phyloP scores from a whole-genome alignment of 352 stramenopile genomes.

The Globisporangium nunn region DNA sequence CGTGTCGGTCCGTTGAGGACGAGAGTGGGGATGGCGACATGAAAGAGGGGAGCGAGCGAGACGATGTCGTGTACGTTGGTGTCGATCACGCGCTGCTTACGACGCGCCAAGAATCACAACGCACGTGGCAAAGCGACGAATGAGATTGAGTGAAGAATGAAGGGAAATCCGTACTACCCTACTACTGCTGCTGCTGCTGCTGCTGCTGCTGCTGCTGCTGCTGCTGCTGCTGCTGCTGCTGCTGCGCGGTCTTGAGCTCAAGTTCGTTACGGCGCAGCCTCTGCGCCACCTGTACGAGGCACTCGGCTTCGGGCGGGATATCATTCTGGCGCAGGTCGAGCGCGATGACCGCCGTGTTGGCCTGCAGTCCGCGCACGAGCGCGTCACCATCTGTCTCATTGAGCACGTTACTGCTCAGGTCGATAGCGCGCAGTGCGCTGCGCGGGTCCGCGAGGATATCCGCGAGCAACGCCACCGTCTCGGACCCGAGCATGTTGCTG shows the following conservation, averaged over 20 bases:
- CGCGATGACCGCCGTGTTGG: conserved; percentile 52
- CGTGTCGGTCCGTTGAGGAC: background rate
- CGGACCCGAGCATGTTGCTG: conserved; percentile 71
- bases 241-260: conserved; percentile 26
- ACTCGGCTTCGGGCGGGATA: conserved; percentile 49
- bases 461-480: conserved; percentile 61
- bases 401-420: conserved; percentile 81
- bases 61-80: conserved; percentile 43
- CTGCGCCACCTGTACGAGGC: conserved; percentile 58
- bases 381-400: conserved; percentile 48
- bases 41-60: background rate
- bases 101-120: conserved; percentile 19
- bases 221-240: conserved; percentile 6
- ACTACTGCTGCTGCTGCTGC: conserved; percentile 6
- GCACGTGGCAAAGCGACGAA: background rate
- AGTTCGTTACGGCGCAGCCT: conserved; percentile 73
- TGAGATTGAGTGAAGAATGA: background rate
- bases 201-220: conserved; percentile 4
- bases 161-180: background rate
- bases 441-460: conserved; percentile 67
- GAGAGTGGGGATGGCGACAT: too few relatives aligned
- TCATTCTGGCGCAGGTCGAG: conserved; percentile 81
- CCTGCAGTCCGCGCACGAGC: conserved; percentile 51
- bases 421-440: conserved; percentile 54
- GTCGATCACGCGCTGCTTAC: conserved; percentile 54